Percentiles rank a stretch among this genome's conserved stretches.
Evolutionary conservation across 2,329 filamentous ascomycete genomes (phyloP).

Genomic region (Colletotrichum magnum): DNA sequence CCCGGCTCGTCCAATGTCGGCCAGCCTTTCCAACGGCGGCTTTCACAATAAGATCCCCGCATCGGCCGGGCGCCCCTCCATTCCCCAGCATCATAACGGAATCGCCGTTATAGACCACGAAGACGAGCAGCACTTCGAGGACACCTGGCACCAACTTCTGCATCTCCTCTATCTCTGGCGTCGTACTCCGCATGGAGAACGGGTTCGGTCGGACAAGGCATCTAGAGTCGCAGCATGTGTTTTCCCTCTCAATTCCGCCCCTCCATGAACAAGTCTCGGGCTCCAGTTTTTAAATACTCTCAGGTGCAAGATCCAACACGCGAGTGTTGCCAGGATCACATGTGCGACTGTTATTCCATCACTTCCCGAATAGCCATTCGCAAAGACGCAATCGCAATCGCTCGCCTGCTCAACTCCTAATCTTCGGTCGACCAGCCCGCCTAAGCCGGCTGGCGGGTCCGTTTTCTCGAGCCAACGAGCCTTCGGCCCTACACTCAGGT

Average conservation of each 20-base stretch:
- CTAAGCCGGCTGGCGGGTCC: slow-evolving; percentile 34
- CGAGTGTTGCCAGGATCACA: slow-evolving; percentile 24
- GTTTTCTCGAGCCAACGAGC: slow-evolving; percentile 37
- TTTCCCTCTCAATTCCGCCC: slow-evolving; percentile 29
- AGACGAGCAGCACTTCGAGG: background rate
- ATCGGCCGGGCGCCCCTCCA: background rate
- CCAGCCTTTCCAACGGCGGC: slow-evolving; percentile 23
- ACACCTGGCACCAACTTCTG: slow-evolving; percentile 13
- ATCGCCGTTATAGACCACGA: slow-evolving; percentile 15
- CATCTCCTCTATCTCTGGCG: background rate
- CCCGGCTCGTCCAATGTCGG: slow-evolving; percentile 26
- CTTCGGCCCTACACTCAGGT: slow-evolving; percentile 32
- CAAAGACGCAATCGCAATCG: slow-evolving; percentile 9
- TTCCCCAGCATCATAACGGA: slow-evolving; percentile 11
- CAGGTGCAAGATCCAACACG: background rate
- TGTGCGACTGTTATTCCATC: slow-evolving; percentile 5
- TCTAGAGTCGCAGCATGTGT: background rate
- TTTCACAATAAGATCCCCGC: slow-evolving; percentile 24
- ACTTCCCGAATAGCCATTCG: background rate
- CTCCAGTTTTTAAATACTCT: slow-evolving; percentile 13
- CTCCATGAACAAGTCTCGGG: slow-evolving; percentile 7
- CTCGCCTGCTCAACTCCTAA: background rate
- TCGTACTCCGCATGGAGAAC: background rate
- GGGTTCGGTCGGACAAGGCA: too few relatives aligned
- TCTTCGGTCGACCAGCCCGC: slow-evolving; percentile 34